Evolutionary conservation across 768 basidiomycete species (phyloP).

Genomic region (Amanita thiersii): DNA sequence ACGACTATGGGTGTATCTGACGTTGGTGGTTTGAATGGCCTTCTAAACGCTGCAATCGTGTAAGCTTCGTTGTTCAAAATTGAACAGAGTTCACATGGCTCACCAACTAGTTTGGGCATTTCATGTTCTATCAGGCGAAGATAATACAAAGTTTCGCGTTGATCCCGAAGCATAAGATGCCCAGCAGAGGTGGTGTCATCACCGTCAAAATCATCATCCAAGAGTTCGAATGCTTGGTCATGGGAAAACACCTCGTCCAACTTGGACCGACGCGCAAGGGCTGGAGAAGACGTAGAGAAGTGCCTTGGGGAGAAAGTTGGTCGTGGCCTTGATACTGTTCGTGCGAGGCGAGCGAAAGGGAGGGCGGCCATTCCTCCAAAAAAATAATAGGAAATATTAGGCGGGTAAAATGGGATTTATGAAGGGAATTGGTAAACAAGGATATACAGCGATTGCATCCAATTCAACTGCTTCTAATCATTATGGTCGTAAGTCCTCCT

Average conservation of each 20-base stretch:
- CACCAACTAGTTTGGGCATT: constrained; percentile 81
- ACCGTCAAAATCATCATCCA: constrained; percentile 35
- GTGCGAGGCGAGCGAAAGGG: constrained; percentile 5
- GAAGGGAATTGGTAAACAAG: too few species aligned
- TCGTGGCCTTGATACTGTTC: constrained; percentile 4
- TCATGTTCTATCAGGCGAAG: constrained; percentile 84
- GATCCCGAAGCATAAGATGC: constrained; percentile 66
- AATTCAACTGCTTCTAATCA: not conserved
- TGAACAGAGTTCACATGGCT: constrained; percentile 9
- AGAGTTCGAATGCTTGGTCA: constrained; percentile 33
- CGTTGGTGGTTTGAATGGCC: constrained; percentile 68
- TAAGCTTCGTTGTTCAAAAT: constrained; percentile 7
- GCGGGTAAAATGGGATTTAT: too few species aligned
- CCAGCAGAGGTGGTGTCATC: constrained; percentile 66
- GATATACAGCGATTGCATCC: not conserved
- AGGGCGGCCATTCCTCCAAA: constrained; percentile 2
- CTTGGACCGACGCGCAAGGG: constrained; percentile 25
- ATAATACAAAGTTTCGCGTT: constrained; percentile 69
- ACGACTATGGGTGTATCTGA: constrained; percentile 52
- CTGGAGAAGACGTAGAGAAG: constrained; percentile 20
- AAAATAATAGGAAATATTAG: too few species aligned
- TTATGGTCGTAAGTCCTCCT: constrained; percentile 44
- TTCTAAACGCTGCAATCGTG: constrained; percentile 57
- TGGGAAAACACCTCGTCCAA: constrained; percentile 30
- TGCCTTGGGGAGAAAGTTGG: constrained; percentile 8